These are phyloP conservation scores for Fremontodendron californicum DNA, from an alignment of 345 rosid genomes.

Conservation along the genomic window DNA sequence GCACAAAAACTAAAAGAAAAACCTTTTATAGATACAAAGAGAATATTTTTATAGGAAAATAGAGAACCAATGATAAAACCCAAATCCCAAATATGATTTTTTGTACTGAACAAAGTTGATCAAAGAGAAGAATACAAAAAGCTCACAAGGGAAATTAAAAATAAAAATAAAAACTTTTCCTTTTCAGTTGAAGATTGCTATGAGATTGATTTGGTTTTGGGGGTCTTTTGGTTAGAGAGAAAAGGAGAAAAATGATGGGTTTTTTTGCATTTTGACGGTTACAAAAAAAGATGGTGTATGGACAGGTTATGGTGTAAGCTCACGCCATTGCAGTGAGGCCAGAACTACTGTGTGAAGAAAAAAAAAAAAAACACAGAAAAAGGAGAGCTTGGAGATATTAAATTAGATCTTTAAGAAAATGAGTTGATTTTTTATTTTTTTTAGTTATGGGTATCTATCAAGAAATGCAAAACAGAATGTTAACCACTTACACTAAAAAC, in stretches of 20 bases:
- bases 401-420: not conserved
- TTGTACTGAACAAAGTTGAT: not conserved
- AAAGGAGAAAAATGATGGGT: not conserved
- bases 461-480: conserved; percentile 8
- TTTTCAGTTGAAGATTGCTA: not conserved
- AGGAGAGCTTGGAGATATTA: not conserved
- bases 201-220: not conserved
- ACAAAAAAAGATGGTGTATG: conserved; percentile 18
- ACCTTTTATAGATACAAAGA: not conserved
- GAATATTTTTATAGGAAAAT: not conserved
- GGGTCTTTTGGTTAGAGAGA: not conserved
- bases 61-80: conserved; percentile 12
- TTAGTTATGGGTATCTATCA: not conserved
- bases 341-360: conserved; percentile 13
- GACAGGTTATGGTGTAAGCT: conserved; percentile 27
- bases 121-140: not conserved
- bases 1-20: not conserved
- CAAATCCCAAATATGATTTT: conserved; percentile 22
- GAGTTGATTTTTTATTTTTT: too few species aligned
- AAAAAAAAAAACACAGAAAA: not conserved
- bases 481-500: too few species aligned
- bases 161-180: not conserved
- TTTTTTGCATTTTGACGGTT: conserved; percentile 14
- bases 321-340: conserved; percentile 32
- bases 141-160: not conserved